Percentiles rank a stretch among this genome's conserved stretches.
Conservation (phyloP, 495 filamentous ascomycete species). For the Penicillium angulare region DNA sequence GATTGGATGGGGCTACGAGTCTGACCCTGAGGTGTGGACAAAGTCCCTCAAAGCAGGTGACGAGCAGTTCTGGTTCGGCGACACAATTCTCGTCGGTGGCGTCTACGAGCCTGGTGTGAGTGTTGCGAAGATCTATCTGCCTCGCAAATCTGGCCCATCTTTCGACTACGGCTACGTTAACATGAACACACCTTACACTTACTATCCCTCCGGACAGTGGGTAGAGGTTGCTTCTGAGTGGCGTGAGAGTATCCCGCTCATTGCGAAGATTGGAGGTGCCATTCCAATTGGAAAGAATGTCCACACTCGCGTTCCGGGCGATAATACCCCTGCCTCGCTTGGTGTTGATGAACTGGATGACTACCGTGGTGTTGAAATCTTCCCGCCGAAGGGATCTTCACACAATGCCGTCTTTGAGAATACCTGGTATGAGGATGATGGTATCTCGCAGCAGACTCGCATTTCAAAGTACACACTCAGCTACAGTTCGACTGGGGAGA, state of each 20-base stretch:
- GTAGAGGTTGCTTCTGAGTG: constrained; percentile 56
- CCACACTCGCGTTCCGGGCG: constrained; percentile 56
- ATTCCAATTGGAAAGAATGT: constrained; percentile 57
- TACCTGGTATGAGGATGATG: constrained; percentile 66
- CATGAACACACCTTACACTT: constrained; percentile 58
- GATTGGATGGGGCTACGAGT: constrained; percentile 67
- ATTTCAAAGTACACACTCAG: constrained; percentile 43
- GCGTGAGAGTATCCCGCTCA: constrained; percentile 58
- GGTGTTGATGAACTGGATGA: constrained; percentile 57
- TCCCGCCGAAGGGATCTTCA: constrained; percentile 48
- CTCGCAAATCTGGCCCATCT: constrained; percentile 35
- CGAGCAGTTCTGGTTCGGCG: constrained; percentile 69
- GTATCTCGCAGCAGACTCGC: constrained; percentile 46
- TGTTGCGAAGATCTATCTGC: constrained; percentile 58
- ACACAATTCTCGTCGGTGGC: constrained; percentile 62
- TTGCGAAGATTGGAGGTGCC: constrained; percentile 59
- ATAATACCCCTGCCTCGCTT: constrained; percentile 49
- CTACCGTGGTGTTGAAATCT: constrained; percentile 62
- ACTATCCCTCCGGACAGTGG: constrained; percentile 60
- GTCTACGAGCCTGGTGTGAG: constrained; percentile 59
- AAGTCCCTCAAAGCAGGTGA: constrained; percentile 55
- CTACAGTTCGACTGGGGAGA: constrained; percentile 45
- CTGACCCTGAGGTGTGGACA: constrained; percentile 61
- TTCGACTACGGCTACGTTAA: constrained; percentile 60
- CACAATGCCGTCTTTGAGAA: constrained; percentile 37